Percentiles rank a stretch among this genome's conserved stretches.
Conservation (phyloP, 2,329 filamentous ascomycete genomes). For the Diaporthe sp. region DNA sequence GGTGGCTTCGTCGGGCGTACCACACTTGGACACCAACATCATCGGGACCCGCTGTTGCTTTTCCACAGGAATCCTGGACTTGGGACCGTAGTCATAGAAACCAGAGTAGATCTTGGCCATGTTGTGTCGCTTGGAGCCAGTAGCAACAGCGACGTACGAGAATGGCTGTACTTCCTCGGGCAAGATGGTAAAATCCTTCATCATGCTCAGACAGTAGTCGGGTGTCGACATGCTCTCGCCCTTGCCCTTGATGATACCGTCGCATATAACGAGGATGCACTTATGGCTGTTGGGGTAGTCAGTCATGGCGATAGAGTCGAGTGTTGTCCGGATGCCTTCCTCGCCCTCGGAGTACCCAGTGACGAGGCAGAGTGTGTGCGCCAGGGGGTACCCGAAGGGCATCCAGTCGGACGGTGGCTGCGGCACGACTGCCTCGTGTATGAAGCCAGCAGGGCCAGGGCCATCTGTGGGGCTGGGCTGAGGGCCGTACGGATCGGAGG, state of each 20-base stretch:
- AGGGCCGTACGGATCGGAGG: constrained; percentile 66
- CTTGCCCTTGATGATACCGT: constrained; percentile 96
- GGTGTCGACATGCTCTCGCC: constrained; percentile 90
- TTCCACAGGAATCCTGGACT: constrained; percentile 82
- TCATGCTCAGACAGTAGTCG: constrained; percentile 91
- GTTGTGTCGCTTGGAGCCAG: constrained; percentile 97
- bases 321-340: constrained; percentile 90
- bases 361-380: constrained; percentile 92
- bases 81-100: constrained; percentile 94
- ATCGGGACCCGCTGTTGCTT: constrained; percentile 98
- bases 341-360: constrained; percentile 98
- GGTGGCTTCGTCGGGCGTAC: constrained; percentile 86
- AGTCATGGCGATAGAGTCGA: constrained; percentile 96
- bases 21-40: constrained; percentile 96
- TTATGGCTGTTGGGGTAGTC: constrained; percentile 99
- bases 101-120: constrained; percentile 99
- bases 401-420: constrained; percentile 98
- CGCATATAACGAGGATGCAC: constrained; percentile 94
- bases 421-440: constrained; percentile 94
- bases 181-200: constrained; percentile 87
- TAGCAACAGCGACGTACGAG: constrained; percentile 96
- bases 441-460: constrained; percentile 90
- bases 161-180: constrained; percentile 88
- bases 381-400: constrained; percentile 94
- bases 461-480: constrained; percentile 71